These are phyloP conservation scores for Phytophthora foliorum DNA, from an alignment of 352 stramenopile genomes.

Conservation along the genomic window DNA sequence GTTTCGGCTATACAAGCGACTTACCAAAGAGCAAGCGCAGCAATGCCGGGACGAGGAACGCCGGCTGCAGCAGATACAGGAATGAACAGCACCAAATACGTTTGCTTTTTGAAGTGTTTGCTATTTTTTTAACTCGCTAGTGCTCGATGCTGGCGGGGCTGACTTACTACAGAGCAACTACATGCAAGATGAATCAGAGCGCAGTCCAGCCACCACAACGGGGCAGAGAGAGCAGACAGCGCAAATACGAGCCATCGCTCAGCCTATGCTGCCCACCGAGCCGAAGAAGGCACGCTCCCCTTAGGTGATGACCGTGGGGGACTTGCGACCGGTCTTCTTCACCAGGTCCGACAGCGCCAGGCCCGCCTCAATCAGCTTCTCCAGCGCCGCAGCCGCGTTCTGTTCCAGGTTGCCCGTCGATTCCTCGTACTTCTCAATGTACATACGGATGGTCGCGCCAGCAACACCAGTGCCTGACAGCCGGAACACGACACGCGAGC, in stretches of 20 bases:
- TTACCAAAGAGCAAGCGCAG: constrained; percentile 45
- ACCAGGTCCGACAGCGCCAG: constrained; percentile 94
- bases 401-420: constrained; percentile 86
- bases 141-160: constrained; percentile 14
- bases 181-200: constrained; percentile 39
- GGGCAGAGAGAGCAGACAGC: constrained; percentile 32
- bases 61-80: not conserved
- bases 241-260: constrained; percentile 17
- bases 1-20: constrained; percentile 62
- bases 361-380: constrained; percentile 93
- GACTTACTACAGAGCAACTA: constrained; percentile 40
- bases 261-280: constrained; percentile 30
- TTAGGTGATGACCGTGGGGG: constrained; percentile 98
- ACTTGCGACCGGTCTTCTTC: constrained; percentile 94
- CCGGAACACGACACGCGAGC: constrained; percentile 97
- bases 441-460: constrained; percentile 98
- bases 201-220: constrained; percentile 25
- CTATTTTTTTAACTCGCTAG: constrained; percentile 34
- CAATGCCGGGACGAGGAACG: constrained; percentile 19
- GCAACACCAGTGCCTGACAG: constrained; percentile 98
- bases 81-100: not conserved
- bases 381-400: constrained; percentile 81
- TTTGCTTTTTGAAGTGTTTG: constrained; percentile 31
- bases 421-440: constrained; percentile 99
- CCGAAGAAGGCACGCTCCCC: constrained; percentile 19